Conservation (phyloP, 805 yeast genomes). For the Candida awuae region DNA sequence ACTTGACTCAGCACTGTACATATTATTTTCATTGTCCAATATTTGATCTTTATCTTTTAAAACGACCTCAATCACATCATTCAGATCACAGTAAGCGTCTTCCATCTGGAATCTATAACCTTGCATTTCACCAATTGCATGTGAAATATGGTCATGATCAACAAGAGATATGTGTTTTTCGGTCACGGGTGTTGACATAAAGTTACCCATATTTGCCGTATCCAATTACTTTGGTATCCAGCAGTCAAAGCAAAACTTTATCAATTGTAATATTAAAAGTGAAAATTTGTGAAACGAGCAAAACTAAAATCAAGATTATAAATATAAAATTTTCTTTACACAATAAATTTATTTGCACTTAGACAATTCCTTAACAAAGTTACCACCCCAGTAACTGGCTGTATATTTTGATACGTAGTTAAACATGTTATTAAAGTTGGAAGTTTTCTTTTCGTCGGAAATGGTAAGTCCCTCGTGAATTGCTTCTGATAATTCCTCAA, state of each 20-base stretch:
- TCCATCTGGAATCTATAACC: slow-evolving; percentile 71
- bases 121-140: slow-evolving; percentile 68
- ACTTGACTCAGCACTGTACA: not conserved
- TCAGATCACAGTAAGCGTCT: slow-evolving; percentile 56
- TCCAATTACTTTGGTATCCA: not conserved
- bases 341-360: not conserved
- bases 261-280: no score
- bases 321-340: not conserved
- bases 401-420: slow-evolving; percentile 88
- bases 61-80: slow-evolving; percentile 16
- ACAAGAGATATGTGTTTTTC: slow-evolving; percentile 52
- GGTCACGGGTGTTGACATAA: slow-evolving; percentile 66
- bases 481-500: slow-evolving; percentile 83
- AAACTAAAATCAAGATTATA: not conserved
- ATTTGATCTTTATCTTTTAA: not conserved
- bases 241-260: not conserved
- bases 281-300: no score
- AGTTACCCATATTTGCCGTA: slow-evolving; percentile 52
- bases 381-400: slow-evolving; percentile 95
- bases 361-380: slow-evolving; percentile 76
- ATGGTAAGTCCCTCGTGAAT: slow-evolving; percentile 80
- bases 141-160: slow-evolving; percentile 39
- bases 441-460: slow-evolving; percentile 68
- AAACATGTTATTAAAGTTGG: slow-evolving; percentile 78
- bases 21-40: not conserved